A percentile compares a stretch with the other conserved stretches of the same genome.
Evolutionary conservation across 352 stramenopile genomes (phyloP).

Genomic region (Pythium rhizo-oryzae): DNA sequence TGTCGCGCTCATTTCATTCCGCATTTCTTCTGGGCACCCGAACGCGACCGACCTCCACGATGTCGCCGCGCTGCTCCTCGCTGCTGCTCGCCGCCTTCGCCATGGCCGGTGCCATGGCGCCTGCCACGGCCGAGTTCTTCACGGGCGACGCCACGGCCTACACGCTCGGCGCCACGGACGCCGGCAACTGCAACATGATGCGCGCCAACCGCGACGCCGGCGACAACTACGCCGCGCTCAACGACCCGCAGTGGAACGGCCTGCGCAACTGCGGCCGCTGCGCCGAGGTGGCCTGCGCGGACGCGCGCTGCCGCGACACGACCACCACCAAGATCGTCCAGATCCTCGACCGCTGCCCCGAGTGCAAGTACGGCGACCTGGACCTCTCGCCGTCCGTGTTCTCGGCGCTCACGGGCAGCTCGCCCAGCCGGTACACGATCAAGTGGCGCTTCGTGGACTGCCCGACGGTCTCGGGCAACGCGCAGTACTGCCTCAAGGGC

Average conservation of each 20-base stretch:
- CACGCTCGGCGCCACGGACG: conserved; percentile 20
- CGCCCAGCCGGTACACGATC: conserved; percentile 32
- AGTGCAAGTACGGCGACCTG: conserved; percentile 50
- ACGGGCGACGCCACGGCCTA: conserved; percentile 29
- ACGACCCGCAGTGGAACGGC: conserved; percentile 52
- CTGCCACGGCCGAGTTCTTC: conserved; percentile 20
- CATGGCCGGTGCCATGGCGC: neutral
- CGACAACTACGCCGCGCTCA: conserved; percentile 66
- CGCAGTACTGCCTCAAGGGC: conserved; percentile 56
- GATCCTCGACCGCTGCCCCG: conserved; percentile 68
- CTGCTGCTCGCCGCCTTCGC: neutral
- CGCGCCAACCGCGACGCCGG: conserved; percentile 35
- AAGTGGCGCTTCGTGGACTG: conserved; percentile 52
- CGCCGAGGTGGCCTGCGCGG: conserved; percentile 40
- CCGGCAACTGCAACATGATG: conserved; percentile 69
- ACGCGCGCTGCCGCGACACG: conserved; percentile 38
- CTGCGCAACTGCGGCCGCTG: conserved; percentile 47
- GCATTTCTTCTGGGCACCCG: neutral
- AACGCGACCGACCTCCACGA: neutral
- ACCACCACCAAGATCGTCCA: conserved; percentile 51
- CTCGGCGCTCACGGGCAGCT: conserved; percentile 35
- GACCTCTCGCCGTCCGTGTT: conserved; percentile 55
- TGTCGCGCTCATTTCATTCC: neutral
- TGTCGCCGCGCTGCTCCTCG: neutral
- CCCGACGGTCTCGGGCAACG: conserved; percentile 32